These are phyloP conservation scores for Pyrus communis DNA, from an alignment of 306 rosid genomes.

Conservation along the genomic window DNA sequence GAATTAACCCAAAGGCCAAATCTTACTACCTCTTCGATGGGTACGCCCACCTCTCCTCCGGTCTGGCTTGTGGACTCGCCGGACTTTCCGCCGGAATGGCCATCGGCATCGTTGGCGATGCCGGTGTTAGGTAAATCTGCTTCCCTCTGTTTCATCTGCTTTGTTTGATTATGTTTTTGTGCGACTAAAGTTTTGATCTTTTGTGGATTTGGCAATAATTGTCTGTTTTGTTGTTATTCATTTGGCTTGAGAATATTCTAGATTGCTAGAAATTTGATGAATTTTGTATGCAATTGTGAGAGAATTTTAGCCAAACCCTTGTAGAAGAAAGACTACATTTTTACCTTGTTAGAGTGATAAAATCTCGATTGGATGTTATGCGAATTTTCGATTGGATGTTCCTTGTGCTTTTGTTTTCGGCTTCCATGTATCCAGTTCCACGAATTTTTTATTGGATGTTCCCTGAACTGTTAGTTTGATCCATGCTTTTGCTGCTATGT, in stretches of 20 bases:
- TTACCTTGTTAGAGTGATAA: not conserved
- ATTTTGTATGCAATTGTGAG: not conserved
- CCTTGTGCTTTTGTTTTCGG: not conserved
- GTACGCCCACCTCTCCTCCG: slow-evolving; percentile 69
- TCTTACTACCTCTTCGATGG: slow-evolving; percentile 67
- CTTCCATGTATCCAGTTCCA: not conserved
- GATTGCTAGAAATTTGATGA: not conserved
- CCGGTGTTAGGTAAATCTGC: slow-evolving; percentile 51
- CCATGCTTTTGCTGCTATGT: not conserved
- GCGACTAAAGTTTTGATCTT: not conserved
- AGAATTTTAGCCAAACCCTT: not conserved
- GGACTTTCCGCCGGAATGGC: slow-evolving; percentile 79
- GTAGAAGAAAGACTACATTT: not conserved
- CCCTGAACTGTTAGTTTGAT: not conserved
- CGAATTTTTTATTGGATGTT: not conserved
- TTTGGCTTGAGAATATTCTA: not conserved
- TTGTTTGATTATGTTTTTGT: not conserved
- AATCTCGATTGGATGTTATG: too few species aligned
- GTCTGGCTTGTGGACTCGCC: slow-evolving; percentile 65
- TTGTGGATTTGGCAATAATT: not conserved
- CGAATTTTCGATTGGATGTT: too few species aligned
- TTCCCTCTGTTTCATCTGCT: not conserved
- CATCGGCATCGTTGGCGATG: slow-evolving; percentile 65
- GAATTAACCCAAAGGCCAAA: slow-evolving; percentile 70
- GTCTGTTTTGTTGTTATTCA: not conserved